phyloP scores from a whole-genome alignment of 2,329 filamentous ascomycete species.

The Aspergillus ochraceus region DNA sequence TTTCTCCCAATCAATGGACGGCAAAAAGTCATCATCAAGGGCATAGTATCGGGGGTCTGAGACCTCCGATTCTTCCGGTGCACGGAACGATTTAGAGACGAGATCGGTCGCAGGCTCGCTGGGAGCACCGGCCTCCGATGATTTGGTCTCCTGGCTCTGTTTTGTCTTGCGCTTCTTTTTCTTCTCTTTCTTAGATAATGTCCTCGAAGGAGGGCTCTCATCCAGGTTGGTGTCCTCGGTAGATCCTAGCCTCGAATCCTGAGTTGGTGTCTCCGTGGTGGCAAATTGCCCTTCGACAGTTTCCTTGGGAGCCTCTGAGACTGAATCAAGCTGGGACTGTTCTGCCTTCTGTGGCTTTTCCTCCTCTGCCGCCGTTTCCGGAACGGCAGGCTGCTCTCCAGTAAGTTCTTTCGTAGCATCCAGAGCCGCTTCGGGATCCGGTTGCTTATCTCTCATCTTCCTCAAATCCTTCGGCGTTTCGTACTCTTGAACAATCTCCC shows the following conservation, averaged over 20 bases:
- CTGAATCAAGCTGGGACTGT: neutral
- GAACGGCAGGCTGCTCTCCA: neutral
- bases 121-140: slow-evolving; percentile 1
- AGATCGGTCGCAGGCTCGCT: neutral
- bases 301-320: neutral
- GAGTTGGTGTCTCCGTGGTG: neutral
- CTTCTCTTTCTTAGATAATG: slow-evolving; percentile 37
- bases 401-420: neutral
- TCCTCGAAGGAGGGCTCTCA: slow-evolving; percentile 20
- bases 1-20: slow-evolving; percentile 39
- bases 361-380: neutral
- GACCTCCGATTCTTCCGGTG: slow-evolving; percentile 7
- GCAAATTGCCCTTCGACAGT: neutral
- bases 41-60: slow-evolving; percentile 6
- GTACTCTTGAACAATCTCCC: neutral
- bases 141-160: slow-evolving; percentile 5
- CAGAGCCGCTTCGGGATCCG: neutral
- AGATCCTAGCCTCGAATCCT: neutral
- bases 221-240: neutral
- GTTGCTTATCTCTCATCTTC: neutral
- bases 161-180: slow-evolving; percentile 27
- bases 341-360: neutral
- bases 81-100: neutral
- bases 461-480: neutral
- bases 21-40: slow-evolving; percentile 36